Conservation (phyloP, 495 filamentous ascomycete genomes). For the Annulohypoxylon bovei region DNA sequence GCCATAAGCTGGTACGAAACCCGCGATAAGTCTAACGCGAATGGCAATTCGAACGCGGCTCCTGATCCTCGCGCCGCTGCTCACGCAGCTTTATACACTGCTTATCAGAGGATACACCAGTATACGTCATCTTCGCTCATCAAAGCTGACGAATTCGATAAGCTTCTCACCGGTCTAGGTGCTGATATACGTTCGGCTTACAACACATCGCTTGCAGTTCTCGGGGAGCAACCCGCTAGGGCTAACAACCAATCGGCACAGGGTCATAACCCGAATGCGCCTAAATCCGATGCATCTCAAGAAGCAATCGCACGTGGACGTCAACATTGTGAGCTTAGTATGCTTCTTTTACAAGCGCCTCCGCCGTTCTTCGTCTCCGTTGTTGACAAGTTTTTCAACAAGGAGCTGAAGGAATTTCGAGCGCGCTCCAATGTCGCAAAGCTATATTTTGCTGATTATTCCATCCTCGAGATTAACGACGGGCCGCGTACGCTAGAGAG, state of each 20-base stretch:
- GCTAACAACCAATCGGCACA: slow-evolving; percentile 41
- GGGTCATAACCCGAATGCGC: slow-evolving; percentile 37
- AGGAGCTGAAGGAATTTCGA: slow-evolving; percentile 53
- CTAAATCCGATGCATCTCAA: slow-evolving; percentile 40
- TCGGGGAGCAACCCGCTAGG: slow-evolving; percentile 44
- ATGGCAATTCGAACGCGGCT: slow-evolving; percentile 17
- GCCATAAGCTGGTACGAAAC: slow-evolving; percentile 54
- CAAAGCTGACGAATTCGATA: slow-evolving; percentile 61
- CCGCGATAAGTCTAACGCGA: slow-evolving; percentile 30
- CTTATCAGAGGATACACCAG: slow-evolving; percentile 60
- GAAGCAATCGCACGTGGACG: slow-evolving; percentile 42
- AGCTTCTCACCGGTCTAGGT: slow-evolving; percentile 55
- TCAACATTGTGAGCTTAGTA: slow-evolving; percentile 59
- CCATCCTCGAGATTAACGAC: slow-evolving; percentile 60
- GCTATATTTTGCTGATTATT: slow-evolving; percentile 62
- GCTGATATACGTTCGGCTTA: slow-evolving; percentile 60
- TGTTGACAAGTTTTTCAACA: slow-evolving; percentile 57
- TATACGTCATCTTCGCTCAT: slow-evolving; percentile 53
- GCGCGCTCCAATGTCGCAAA: slow-evolving; percentile 53
- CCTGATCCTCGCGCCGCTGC: slow-evolving; percentile 35
- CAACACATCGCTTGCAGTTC: slow-evolving; percentile 47
- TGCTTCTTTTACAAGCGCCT: slow-evolving; percentile 58
- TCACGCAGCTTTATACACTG: slow-evolving; percentile 50
- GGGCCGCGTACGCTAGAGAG: slow-evolving; percentile 41
- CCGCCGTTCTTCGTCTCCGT: slow-evolving; percentile 59